Evolutionary conservation across 306 rosid species (phyloP).

Genomic region (Carpinus fangiana): DNA sequence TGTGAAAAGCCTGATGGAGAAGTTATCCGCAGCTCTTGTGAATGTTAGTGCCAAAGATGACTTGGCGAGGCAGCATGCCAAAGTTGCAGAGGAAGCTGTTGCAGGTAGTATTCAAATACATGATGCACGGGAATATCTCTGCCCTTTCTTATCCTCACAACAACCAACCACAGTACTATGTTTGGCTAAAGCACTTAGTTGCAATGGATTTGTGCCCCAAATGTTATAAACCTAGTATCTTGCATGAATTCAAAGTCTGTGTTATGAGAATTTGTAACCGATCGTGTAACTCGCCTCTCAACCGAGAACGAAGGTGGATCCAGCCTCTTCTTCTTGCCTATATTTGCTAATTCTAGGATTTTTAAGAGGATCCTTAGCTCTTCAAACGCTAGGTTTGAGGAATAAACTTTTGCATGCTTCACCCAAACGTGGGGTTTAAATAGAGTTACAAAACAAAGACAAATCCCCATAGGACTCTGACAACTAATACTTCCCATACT

Average conservation of each 20-base stretch:
- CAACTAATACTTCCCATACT: too few species aligned
- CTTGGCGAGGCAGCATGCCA: slow-evolving; percentile 91
- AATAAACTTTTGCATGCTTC: too few species aligned
- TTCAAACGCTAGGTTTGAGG: too few species aligned
- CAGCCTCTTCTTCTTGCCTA: too few species aligned
- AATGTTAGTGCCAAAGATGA: slow-evolving; percentile 89
- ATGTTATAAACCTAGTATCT: background rate
- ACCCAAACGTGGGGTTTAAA: too few species aligned
- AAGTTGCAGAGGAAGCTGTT: slow-evolving; percentile 99
- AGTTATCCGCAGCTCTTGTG: slow-evolving; percentile 78
- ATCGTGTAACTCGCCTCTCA: too few species aligned
- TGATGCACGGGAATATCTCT: slow-evolving; percentile 6
- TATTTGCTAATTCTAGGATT: too few species aligned
- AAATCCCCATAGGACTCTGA: too few species aligned
- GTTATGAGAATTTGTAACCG: too few species aligned
- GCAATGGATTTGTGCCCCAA: background rate
- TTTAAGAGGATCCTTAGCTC: too few species aligned
- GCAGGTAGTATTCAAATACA: slow-evolving; percentile 55
- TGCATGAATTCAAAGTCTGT: background rate
- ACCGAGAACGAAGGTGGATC: too few species aligned
- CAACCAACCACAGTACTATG: background rate
- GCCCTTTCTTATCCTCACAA: background rate
- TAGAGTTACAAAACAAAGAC: too few species aligned
- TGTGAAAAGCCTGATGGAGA: slow-evolving; percentile 59
- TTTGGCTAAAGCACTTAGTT: background rate